A percentile compares a stretch with the other conserved stretches of the same genome.
phyloP scores from a whole-genome alignment of 2,329 filamentous ascomycete genomes.

The Bipolaris zeicola region DNA sequence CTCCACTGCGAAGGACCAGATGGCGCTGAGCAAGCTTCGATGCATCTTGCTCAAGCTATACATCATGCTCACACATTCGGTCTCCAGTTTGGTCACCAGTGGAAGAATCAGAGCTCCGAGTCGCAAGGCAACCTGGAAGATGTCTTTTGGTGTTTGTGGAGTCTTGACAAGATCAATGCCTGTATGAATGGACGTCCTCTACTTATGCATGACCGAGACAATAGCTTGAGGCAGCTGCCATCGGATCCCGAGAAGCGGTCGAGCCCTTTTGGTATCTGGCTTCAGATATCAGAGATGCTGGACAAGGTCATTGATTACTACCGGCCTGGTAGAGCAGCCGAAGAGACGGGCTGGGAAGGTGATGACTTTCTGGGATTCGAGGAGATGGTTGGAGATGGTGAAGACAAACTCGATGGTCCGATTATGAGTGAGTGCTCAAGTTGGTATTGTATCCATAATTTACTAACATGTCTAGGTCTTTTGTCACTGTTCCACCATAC shows the following conservation, averaged over 20 bases:
- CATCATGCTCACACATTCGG: conserved; percentile 58
- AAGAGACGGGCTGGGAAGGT: conserved; percentile 55
- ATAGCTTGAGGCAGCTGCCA: conserved; percentile 51
- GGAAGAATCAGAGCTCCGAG: conserved; percentile 47
- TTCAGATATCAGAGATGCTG: conserved; percentile 53
- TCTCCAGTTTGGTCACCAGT: conserved; percentile 52
- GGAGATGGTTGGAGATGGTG: conserved; percentile 50
- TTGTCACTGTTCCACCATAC: conserved; percentile 63
- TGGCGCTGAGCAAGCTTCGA: conserved; percentile 54
- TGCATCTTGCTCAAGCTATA: conserved; percentile 56
- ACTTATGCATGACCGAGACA: conserved; percentile 56
- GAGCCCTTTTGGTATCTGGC: conserved; percentile 56
- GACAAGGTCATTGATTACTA: conserved; percentile 57
- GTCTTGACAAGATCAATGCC: conserved; percentile 55
- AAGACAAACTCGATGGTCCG: conserved; percentile 46
- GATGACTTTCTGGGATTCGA: conserved; percentile 54
- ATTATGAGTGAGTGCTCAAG: conserved; percentile 40
- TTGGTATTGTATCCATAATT: conserved; percentile 9
- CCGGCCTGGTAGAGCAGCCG: conserved; percentile 49
- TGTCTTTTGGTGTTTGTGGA: conserved; percentile 58
- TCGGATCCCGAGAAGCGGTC: conserved; percentile 51
- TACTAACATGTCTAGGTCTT: conserved; percentile 46
- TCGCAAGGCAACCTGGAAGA: conserved; percentile 51
- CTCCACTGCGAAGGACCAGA: conserved; percentile 56
- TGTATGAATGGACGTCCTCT: conserved; percentile 55